These are phyloP conservation scores for Aspergillus pseudoviridinutans DNA, from an alignment of 2,329 filamentous ascomycete species.

Conservation along the genomic window DNA sequence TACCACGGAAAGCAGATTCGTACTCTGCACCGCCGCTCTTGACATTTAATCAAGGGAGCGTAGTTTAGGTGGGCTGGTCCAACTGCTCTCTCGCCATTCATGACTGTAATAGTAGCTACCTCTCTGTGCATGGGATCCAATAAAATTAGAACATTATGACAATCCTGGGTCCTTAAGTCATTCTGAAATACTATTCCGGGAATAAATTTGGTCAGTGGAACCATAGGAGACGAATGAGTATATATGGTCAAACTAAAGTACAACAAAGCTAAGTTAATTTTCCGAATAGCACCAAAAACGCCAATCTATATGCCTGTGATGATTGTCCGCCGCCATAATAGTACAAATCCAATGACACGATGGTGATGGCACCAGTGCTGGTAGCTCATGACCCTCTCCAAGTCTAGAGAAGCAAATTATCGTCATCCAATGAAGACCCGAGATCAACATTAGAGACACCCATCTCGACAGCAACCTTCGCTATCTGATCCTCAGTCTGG, in stretches of 20 bases:
- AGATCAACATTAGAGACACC: slow-evolving; percentile 29
- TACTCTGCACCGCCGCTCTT: not conserved
- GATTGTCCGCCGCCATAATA: not conserved
- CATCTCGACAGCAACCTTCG: slow-evolving; percentile 37
- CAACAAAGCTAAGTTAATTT: not conserved
- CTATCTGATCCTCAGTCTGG: slow-evolving; percentile 32
- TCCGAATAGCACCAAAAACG: not conserved
- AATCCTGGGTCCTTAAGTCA: not conserved
- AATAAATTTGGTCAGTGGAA: not conserved
- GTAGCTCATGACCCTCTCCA: too few relatives aligned
- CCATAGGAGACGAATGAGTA: not conserved
- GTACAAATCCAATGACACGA: not conserved
- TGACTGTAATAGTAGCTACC: not conserved
- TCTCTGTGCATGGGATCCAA: not conserved
- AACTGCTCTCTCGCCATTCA: not conserved
- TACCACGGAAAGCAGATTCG: not conserved
- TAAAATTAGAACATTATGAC: not conserved
- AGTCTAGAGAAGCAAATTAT: slow-evolving; percentile 20
- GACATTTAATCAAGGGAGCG: not conserved
- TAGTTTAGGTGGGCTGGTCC: not conserved
- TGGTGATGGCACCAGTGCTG: too few relatives aligned
- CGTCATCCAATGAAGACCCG: slow-evolving; percentile 25
- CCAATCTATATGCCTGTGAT: not conserved
- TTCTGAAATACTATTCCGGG: not conserved
- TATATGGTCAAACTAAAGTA: not conserved